Evolutionary conservation across 768 basidiomycete genomes (phyloP).

Genomic region (Boletus tomentosulus): DNA sequence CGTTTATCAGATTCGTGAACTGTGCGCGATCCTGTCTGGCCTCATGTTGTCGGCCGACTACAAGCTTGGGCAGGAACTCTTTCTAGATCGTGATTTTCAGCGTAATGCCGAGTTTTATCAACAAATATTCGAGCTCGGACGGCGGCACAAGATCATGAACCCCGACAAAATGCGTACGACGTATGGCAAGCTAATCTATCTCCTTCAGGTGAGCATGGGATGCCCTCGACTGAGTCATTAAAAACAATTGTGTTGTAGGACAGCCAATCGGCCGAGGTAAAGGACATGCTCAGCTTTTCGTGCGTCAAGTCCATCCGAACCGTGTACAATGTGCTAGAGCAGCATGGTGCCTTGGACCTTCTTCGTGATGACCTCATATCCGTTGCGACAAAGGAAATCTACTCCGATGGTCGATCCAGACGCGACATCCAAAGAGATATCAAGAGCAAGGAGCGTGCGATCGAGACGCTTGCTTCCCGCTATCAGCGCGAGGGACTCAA

Average conservation of each 20-base stretch:
- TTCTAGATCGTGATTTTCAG: constrained; percentile 76
- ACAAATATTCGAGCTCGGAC: constrained; percentile 73
- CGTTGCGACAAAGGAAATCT: constrained; percentile 78
- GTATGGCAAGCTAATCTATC: constrained; percentile 81
- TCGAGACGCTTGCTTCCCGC: constrained; percentile 64
- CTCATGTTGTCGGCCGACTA: constrained; percentile 80
- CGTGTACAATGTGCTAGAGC: constrained; percentile 64
- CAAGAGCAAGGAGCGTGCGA: constrained; percentile 78
- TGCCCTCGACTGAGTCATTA: neutral
- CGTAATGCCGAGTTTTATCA: constrained; percentile 80
- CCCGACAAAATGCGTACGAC: constrained; percentile 89
- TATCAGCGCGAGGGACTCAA: constrained; percentile 57
- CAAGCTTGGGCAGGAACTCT: constrained; percentile 84
- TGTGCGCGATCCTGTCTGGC: constrained; percentile 85
- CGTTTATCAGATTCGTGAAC: constrained; percentile 80
- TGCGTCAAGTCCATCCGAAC: constrained; percentile 77
- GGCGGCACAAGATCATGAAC: constrained; percentile 89
- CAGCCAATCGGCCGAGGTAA: constrained; percentile 79
- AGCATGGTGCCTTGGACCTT: constrained; percentile 58
- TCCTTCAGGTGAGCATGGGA: constrained; percentile 58
- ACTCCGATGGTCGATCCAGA: constrained; percentile 62
- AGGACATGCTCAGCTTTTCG: constrained; percentile 73
- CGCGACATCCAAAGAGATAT: constrained; percentile 84
- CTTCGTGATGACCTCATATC: constrained; percentile 75
- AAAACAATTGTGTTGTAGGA: constrained; percentile 44